Percentiles rank a stretch among this genome's conserved stretches.
phyloP scores from a whole-genome alignment of 768 basidiomycete species.

The Butyriboletus loyo region DNA sequence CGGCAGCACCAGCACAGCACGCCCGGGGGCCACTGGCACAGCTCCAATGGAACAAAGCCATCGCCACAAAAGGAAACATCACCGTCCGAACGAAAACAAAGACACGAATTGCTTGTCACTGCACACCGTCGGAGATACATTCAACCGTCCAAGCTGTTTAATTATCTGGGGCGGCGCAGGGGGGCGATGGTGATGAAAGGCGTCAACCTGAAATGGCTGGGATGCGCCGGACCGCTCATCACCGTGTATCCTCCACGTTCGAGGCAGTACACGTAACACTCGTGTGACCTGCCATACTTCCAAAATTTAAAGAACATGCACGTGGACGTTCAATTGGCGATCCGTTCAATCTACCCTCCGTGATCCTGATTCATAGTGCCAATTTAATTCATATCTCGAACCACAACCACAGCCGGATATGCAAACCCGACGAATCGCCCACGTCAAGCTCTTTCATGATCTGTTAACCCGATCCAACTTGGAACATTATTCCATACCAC shows the following conservation, averaged over 20 bases:
- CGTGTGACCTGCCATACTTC: neutral
- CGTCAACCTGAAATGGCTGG: no score
- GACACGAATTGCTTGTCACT: no score
- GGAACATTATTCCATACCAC: no score
- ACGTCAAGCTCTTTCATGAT: no score
- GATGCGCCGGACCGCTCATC: no score
- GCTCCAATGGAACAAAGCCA: slow-evolving; percentile 15
- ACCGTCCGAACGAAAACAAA: neutral
- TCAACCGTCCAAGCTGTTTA: no score
- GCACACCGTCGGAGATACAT: no score
- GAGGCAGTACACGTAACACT: no score
- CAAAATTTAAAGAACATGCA: neutral
- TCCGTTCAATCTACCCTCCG: neutral
- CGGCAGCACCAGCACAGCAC: neutral
- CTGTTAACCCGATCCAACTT: no score
- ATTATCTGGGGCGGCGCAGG: no score
- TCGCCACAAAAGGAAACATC: neutral
- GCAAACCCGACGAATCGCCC: neutral
- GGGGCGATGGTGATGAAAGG: neutral
- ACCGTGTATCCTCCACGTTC: no score
- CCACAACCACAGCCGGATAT: neutral
- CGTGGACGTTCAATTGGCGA: neutral
- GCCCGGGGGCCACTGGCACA: no score
- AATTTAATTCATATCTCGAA: neutral
- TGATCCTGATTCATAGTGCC: neutral